Evolutionary conservation across 2,329 filamentous ascomycete species (phyloP).

Genomic region (Aspergillus calidoustus): DNA sequence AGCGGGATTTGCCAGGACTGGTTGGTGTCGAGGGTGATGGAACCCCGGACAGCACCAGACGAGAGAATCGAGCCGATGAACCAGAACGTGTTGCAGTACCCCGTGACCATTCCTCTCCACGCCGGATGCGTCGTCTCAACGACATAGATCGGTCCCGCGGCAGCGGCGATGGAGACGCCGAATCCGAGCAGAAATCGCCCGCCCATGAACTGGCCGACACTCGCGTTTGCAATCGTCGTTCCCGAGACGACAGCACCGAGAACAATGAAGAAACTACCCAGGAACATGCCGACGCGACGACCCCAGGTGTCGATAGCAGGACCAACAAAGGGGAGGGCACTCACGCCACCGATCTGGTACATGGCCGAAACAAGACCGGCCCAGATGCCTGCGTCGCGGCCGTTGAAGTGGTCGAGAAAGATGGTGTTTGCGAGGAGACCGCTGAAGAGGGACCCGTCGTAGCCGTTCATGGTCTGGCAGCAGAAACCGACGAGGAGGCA

Average conservation of each 20-base stretch:
- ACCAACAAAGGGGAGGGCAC: slow-evolving; percentile 53
- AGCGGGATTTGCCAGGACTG: slow-evolving; percentile 64
- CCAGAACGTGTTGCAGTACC: slow-evolving; percentile 60
- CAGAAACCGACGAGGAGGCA: not conserved
- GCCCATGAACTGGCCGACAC: slow-evolving; percentile 57
- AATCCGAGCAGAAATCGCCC: slow-evolving; percentile 59
- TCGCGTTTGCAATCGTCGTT: slow-evolving; percentile 40
- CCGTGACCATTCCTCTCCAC: slow-evolving; percentile 65
- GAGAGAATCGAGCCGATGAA: slow-evolving; percentile 59
- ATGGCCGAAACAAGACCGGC: slow-evolving; percentile 51
- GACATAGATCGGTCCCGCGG: not conserved
- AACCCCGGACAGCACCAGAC: slow-evolving; percentile 59
- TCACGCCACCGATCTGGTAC: slow-evolving; percentile 54
- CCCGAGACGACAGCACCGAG: not conserved
- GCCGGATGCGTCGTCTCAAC: slow-evolving; percentile 57
- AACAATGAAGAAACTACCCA: not conserved
- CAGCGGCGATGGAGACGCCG: not conserved
- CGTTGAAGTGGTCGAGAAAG: slow-evolving; percentile 51
- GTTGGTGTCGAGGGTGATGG: slow-evolving; percentile 40
- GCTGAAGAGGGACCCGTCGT: slow-evolving; percentile 61
- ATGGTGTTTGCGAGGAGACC: slow-evolving; percentile 55
- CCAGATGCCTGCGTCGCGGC: slow-evolving; percentile 48
- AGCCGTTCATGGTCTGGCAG: not conserved
- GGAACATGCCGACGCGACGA: not conserved
- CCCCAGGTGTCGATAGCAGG: slow-evolving; percentile 46